Evolutionary conservation across 345 rosid species (phyloP).

Genomic region (Populus tremula): DNA sequence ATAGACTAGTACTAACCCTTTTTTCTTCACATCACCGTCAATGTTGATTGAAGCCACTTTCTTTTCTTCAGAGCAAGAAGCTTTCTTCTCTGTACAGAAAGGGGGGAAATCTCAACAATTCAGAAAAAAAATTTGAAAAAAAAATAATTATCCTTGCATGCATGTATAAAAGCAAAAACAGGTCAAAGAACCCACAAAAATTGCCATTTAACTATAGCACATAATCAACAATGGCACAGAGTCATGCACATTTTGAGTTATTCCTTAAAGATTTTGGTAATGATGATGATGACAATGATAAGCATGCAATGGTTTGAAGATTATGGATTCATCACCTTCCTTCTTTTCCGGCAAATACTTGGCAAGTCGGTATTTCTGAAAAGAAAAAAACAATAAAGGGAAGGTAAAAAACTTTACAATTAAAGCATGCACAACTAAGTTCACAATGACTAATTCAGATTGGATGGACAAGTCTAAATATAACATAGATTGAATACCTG

Average conservation of each 20-base stretch:
- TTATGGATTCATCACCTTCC: constrained; percentile 56
- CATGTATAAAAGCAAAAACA: not conserved
- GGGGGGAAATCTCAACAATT: constrained; percentile 1
- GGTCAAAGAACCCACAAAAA: too few species aligned
- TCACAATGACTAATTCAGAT: too few species aligned
- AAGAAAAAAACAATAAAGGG: not conserved
- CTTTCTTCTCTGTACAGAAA: constrained; percentile 42
- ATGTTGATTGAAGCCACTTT: constrained; percentile 40
- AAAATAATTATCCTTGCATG: not conserved
- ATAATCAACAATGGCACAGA: too few species aligned
- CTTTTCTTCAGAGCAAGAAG: constrained; percentile 59
- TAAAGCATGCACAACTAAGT: too few species aligned
- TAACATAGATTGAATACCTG: constrained; percentile 51
- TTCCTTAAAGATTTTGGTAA: not conserved
- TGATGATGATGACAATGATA: not conserved
- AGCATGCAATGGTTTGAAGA: not conserved
- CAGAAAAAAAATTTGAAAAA: not conserved
- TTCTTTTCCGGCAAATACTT: constrained; percentile 84
- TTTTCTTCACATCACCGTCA: constrained; percentile 52
- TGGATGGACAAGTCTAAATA: not conserved
- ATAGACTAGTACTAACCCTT: constrained; percentile 43
- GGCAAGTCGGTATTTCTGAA: constrained; percentile 91
- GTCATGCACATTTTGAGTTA: too few species aligned
- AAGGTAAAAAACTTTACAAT: not conserved
- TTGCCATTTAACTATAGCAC: too few species aligned